Percentiles rank a stretch among this genome's conserved stretches.
phyloP scores from a whole-genome alignment of 2,329 filamentous ascomycete genomes.

The Zymoseptoria ardabiliae region DNA sequence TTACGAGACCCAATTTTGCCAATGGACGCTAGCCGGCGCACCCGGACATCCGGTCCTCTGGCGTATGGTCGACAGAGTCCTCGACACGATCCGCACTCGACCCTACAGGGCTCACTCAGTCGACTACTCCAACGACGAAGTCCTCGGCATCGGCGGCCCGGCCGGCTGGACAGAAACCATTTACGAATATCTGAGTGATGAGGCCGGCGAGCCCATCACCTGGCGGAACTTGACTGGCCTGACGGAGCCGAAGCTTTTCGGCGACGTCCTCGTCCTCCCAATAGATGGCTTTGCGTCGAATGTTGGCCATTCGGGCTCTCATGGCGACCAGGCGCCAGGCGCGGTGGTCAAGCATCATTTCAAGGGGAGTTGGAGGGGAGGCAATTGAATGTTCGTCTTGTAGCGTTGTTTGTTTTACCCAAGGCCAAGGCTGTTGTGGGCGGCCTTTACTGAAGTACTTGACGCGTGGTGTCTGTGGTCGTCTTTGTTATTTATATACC shows the following conservation, averaged over 20 bases:
- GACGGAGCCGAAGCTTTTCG: slow-evolving; percentile 71
- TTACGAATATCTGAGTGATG: slow-evolving; percentile 88
- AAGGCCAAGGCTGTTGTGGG: too few relatives aligned
- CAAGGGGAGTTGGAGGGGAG: too few relatives aligned
- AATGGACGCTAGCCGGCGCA: slow-evolving; percentile 96
- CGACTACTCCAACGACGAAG: slow-evolving; percentile 30
- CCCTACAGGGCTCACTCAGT: slow-evolving; percentile 54
- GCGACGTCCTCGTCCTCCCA: slow-evolving; percentile 83
- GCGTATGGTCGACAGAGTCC: slow-evolving; percentile 77
- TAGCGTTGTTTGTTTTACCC: too few relatives aligned
- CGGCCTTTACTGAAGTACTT: too few relatives aligned
- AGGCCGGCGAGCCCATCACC: slow-evolving; percentile 64
- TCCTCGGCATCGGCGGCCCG: slow-evolving; percentile 81
- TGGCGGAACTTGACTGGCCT: slow-evolving; percentile 86
- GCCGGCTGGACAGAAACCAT: slow-evolving; percentile 87
- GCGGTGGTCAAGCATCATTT: too few relatives aligned
- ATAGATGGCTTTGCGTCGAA: slow-evolving; percentile 94
- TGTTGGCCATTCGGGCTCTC: slow-evolving; percentile 77
- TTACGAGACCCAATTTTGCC: slow-evolving; percentile 98
- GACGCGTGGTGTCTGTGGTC: too few relatives aligned
- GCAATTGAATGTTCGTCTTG: too few relatives aligned
- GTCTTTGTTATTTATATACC: too few relatives aligned
- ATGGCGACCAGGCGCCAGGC: too few relatives aligned
- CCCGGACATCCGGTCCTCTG: slow-evolving; percentile 84
- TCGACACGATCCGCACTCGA: slow-evolving; percentile 69